Evolutionary conservation across 2,329 filamentous ascomycete genomes (phyloP).

Genomic region (Pleurostoma richardsiae): DNA sequence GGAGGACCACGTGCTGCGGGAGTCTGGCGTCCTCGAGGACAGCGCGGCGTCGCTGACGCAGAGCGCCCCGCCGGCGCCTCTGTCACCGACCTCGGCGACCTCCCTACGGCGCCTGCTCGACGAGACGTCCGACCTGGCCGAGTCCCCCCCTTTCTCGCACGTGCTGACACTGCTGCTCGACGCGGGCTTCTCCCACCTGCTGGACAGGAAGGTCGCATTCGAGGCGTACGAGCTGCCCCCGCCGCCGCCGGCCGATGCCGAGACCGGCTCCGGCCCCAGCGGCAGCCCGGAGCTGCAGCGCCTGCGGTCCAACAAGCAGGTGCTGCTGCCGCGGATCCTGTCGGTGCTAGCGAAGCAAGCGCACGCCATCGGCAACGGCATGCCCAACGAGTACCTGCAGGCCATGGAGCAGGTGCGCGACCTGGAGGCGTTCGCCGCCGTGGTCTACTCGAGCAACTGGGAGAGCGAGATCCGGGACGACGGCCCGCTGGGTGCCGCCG

Average conservation of each 20-base stretch:
- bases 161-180: constrained; percentile 85
- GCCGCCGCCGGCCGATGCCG: constrained; percentile 11
- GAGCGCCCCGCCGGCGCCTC: constrained; percentile 16
- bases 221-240: constrained; percentile 67
- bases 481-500: constrained; percentile 23
- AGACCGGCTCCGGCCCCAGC: constrained; percentile 15
- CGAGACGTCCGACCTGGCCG: constrained; percentile 92
- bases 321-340: constrained; percentile 78
- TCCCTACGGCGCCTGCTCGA: constrained; percentile 81
- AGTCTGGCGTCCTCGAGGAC: constrained; percentile 71
- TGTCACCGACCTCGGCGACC: constrained; percentile 36
- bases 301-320: constrained; percentile 52
- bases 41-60: constrained; percentile 25
- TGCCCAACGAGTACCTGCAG: constrained; percentile 65
- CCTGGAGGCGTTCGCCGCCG: constrained; percentile 77
- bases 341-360: constrained; percentile 89
- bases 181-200: constrained; percentile 75
- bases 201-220: constrained; percentile 75
- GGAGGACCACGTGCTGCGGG: constrained; percentile 77
- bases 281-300: constrained; percentile 48
- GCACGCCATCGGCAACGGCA: constrained; percentile 78
- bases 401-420: constrained; percentile 73
- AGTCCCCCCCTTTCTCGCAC: constrained; percentile 85
- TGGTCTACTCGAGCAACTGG: constrained; percentile 85
- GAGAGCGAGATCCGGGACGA: constrained; percentile 57